These are phyloP conservation scores for Discostella stelligera DNA, from an alignment of 352 stramenopile species.

Conservation along the genomic window DNA sequence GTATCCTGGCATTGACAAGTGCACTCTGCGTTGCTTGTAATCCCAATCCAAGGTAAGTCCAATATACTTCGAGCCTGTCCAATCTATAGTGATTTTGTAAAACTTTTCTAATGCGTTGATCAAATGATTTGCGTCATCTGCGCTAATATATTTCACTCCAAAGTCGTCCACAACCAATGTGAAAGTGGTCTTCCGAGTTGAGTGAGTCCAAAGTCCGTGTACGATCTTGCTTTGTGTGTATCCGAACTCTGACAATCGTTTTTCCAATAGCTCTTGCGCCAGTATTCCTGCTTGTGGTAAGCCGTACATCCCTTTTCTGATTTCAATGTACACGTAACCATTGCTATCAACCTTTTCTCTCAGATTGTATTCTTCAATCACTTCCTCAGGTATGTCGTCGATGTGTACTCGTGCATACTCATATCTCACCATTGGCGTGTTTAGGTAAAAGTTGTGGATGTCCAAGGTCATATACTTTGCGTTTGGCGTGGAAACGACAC, in stretches of 20 bases:
- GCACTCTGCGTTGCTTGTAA: constrained; percentile 35
- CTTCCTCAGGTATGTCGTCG: constrained; percentile 13
- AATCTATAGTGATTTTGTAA: constrained; percentile 42
- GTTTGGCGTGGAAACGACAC: constrained; percentile 8
- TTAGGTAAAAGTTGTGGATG: constrained; percentile 46
- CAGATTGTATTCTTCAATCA: constrained; percentile 40
- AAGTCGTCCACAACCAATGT: constrained; percentile 51
- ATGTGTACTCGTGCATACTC: constrained; percentile 38
- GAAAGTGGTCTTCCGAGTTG: constrained; percentile 13
- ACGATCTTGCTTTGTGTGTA: constrained; percentile 18
- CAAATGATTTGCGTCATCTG: constrained; percentile 36
- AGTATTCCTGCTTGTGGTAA: constrained; percentile 35
- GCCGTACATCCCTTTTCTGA: constrained; percentile 30
- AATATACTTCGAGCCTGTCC: constrained; percentile 24
- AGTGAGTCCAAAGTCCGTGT: constrained; percentile 20
- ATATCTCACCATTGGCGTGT: constrained; percentile 25
- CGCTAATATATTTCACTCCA: constrained; percentile 42
- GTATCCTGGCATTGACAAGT: constrained; percentile 41
- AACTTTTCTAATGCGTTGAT: constrained; percentile 17
- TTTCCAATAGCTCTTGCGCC: constrained; percentile 18
- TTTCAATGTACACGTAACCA: constrained; percentile 25
- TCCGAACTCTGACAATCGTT: constrained; percentile 9
- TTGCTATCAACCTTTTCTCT: background rate
- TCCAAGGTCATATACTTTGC: constrained; percentile 32
- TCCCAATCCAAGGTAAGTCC: constrained; percentile 55